A percentile compares a stretch with the other conserved stretches of the same genome.
These are phyloP conservation scores for Claviceps capensis DNA, from an alignment of 2,329 filamentous ascomycete genomes.

Conservation along the genomic window DNA sequence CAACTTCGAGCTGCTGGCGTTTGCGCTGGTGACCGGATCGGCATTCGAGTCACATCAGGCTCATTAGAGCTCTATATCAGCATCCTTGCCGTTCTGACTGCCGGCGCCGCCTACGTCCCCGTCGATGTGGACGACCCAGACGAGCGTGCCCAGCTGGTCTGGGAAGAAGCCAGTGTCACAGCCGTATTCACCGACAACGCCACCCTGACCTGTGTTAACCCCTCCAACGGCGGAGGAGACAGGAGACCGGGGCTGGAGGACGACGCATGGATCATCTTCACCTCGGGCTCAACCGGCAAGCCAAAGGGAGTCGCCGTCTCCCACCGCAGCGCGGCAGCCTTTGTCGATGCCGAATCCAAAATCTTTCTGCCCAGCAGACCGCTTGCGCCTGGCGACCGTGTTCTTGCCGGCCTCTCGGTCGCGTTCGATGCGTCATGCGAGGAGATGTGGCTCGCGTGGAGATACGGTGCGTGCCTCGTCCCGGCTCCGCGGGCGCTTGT, in stretches of 20 bases:
- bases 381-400: conserved; percentile 11
- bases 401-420: conserved; percentile 11
- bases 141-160: conserved; percentile 11
- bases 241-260: conserved; percentile 6
- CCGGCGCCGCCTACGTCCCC: conserved; percentile 11
- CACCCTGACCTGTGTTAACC: conserved; percentile 5
- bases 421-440: conserved; percentile 13
- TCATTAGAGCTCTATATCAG: conserved; percentile 9
- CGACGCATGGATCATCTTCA: conserved; percentile 14
- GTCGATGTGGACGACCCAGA: conserved; percentile 12
- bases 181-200: conserved; percentile 9
- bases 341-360: conserved; percentile 12
- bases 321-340: conserved; percentile 12
- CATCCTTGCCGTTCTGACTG: conserved; percentile 10
- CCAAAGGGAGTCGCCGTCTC: conserved; percentile 14
- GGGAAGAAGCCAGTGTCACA: conserved; percentile 8
- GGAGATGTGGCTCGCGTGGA: conserved; percentile 13
- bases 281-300: conserved; percentile 12
- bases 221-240: not conserved
- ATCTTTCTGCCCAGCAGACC: conserved; percentile 10
- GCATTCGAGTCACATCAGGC: conserved; percentile 10
- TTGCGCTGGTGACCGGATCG: conserved; percentile 9
- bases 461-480: conserved; percentile 11
- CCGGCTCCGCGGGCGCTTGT: conserved; percentile 11
- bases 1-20: conserved; percentile 7